Evolutionary conservation across 1,284 basidiomycete genomes (phyloP).

Genomic region (Tilletiopsis washingtonensis): DNA sequence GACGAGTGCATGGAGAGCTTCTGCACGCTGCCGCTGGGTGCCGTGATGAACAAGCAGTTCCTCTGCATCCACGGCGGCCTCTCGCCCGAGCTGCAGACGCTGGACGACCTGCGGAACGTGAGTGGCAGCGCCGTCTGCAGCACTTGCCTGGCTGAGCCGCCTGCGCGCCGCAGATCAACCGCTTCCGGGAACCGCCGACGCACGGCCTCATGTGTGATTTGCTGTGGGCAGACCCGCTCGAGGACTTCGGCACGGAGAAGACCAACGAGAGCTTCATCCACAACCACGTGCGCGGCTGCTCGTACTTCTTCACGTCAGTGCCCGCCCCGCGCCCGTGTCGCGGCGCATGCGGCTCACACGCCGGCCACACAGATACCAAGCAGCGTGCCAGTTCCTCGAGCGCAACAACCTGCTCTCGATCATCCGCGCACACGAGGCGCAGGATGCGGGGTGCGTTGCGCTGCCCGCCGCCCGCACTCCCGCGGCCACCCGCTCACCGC

Average conservation of each 20-base stretch:
- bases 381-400: constrained; percentile 86
- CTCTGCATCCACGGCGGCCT: constrained; percentile 89
- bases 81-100: constrained; percentile 78
- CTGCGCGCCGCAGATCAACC: constrained; percentile 61
- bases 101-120: constrained; percentile 68
- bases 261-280: constrained; percentile 76
- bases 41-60: constrained; percentile 96
- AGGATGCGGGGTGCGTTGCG: constrained; percentile 66
- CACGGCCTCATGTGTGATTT: constrained; percentile 92
- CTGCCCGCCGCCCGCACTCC: not conserved
- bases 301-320: constrained; percentile 81
- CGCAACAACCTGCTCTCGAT: constrained; percentile 88
- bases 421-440: constrained; percentile 88
- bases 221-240: constrained; percentile 86
- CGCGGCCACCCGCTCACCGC: not conserved
- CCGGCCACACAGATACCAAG: constrained; percentile 65
- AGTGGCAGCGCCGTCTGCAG: not conserved
- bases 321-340: no score
- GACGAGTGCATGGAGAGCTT: constrained; percentile 62
- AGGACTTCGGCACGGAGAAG: constrained; percentile 88
- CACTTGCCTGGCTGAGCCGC: not conserved
- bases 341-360: no score
- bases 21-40: constrained; percentile 81
- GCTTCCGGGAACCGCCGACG: constrained; percentile 89
- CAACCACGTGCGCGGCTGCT: constrained; percentile 90